Evolutionary conservation across 2,329 filamentous ascomycete species (phyloP), one percentile per base, ranked within the genome.

Genomic region (Claviceps monticola): DNA sequence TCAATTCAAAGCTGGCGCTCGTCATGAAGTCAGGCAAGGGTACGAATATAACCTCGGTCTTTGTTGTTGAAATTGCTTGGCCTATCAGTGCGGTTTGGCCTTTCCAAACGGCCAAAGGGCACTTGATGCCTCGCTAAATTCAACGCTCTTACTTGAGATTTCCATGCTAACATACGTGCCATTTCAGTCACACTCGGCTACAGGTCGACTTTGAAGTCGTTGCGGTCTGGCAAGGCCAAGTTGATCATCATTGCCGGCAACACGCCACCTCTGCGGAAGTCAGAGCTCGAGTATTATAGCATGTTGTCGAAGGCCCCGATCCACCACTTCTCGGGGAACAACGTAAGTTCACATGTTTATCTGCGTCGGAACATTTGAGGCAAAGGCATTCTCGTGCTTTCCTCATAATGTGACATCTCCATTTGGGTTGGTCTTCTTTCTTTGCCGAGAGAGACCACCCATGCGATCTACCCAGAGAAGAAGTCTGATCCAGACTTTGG

Each of bases 301-400:
- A 93, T 93, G 88, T 74, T 95, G 66, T 84, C 83, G 71, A 95
- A 97, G 84, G 88, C 85, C 65, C 83, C 86, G 60, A 91, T 97
- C 67, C 91, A 97, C 81, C 93, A 98, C 81, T 97, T 96, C 78
- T 80, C 80, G 63, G 93, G 93, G 67, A 95, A 94, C 84, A 97
- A 97, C 83, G 91, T 97, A 84, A 85, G 91, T 88, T 55, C 11
- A 41, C 17, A 2, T 6, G 14, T 8, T 13, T 19, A 34, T 5
- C 5, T 29, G 19, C 37, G 16, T 41, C 47, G 29, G 13, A 38
- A n/a, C 3, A 8, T 41, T 19, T 13, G 14, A 16, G 26, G 19
- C 11, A 13, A 38, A 8, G 3, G 19, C 21, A 38, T n/a, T 21
- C 7, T 43, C 29, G 29, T 34, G 26, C 17, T 19, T 23, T 5